A percentile compares a stretch with the other conserved stretches of the same genome.
phyloP scores from a whole-genome alignment of 805 yeast species.

The Candida suzukii region DNA sequence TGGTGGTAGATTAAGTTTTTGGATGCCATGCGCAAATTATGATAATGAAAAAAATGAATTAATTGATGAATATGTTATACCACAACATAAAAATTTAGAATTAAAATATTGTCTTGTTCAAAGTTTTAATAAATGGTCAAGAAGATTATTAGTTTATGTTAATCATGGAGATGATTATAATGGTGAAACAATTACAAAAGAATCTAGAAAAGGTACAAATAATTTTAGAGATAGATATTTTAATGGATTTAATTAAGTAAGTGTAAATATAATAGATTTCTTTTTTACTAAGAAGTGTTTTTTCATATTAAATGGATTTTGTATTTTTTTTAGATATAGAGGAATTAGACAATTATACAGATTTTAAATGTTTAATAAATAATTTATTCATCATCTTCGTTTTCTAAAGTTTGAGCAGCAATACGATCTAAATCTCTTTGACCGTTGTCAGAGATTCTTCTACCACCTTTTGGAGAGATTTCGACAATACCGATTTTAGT shows the following conservation, averaged over 20 bases:
- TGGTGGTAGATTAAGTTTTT: constrained; percentile 80
- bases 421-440: constrained; percentile 99
- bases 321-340: neutral
- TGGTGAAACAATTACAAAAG: constrained; percentile 38
- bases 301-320: neutral
- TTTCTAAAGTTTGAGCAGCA: constrained; percentile 97
- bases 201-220: constrained; percentile 37
- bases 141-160: constrained; percentile 76
- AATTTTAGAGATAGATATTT: constrained; percentile 78
- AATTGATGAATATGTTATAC: constrained; percentile 48
- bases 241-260: constrained; percentile 37
- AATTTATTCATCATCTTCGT: constrained; percentile 51
- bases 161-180: constrained; percentile 46
- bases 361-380: constrained; percentile 1
- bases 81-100: constrained; percentile 69
- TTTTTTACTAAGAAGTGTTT: too few relatives aligned
- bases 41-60: constrained; percentile 53
- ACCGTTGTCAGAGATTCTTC: constrained; percentile 98
- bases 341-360: neutral
- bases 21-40: constrained; percentile 93
- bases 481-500: constrained; percentile 98
- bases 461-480: constrained; percentile 96
- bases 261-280: neutral
- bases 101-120: constrained; percentile 74
- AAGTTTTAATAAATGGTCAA: constrained; percentile 88